Evolutionary conservation across 371 early-diverging fungal species (phyloP).

Genomic region (Ordospora pajunii): DNA sequence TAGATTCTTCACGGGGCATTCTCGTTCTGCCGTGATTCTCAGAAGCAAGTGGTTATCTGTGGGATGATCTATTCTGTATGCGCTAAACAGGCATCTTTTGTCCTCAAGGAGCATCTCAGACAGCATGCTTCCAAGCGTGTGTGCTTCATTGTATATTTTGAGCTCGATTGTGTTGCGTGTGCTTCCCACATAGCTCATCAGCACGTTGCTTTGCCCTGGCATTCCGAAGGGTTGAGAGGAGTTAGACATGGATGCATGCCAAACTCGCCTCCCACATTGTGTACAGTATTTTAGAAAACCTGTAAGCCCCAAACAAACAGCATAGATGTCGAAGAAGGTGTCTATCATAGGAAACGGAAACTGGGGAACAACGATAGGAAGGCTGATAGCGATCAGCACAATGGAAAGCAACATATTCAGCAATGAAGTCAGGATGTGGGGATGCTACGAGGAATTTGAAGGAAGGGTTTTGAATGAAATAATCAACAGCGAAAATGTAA

Average conservation of each 20-base stretch:
- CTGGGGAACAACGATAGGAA: constrained; percentile 79
- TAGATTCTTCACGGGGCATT: constrained; percentile 1
- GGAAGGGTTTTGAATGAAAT: constrained; percentile 73
- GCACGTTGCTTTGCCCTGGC: background rate
- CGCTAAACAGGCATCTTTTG: constrained; percentile 34
- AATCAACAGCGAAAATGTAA: constrained; percentile 82
- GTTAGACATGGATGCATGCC: background rate
- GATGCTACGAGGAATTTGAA: constrained; percentile 78
- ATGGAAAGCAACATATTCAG: constrained; percentile 65
- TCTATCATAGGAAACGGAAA: constrained; percentile 59
- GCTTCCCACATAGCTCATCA: constrained; percentile 26
- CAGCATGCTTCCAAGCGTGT: constrained; percentile 38
- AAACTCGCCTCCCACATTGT: background rate
- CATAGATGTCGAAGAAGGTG: constrained; percentile 33
- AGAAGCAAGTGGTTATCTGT: constrained; percentile 34
- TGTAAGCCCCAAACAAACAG: constrained; percentile 8
- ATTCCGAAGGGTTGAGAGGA: background rate
- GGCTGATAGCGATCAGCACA: constrained; percentile 73
- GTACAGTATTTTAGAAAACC: background rate
- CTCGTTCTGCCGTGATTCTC: constrained; percentile 18
- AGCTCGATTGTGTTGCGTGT: constrained; percentile 47
- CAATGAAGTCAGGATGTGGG: constrained; percentile 78
- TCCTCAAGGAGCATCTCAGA: constrained; percentile 38
- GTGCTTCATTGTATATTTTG: constrained; percentile 39
- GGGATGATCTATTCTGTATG: constrained; percentile 52